Conservation (phyloP, 208 protist genomes). For the Acanthamoeba royreba region DNA sequence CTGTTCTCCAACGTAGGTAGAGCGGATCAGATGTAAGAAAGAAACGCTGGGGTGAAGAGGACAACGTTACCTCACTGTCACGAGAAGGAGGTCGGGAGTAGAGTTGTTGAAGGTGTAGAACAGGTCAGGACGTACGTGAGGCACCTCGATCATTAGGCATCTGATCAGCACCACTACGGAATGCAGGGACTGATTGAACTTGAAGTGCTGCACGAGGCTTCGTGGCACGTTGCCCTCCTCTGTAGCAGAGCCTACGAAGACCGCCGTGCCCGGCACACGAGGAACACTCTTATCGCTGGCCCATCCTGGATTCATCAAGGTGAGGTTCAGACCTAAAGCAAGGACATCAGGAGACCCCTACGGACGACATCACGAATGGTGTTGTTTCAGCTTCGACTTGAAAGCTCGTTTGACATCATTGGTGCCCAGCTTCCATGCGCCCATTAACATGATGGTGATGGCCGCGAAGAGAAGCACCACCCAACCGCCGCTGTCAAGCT, state of each 20-base stretch:
- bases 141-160: not conserved
- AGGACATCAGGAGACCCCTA: not conserved
- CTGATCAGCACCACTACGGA: not conserved
- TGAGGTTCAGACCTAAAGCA: not conserved
- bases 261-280: not conserved
- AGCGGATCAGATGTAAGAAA: not conserved
- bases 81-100: not conserved
- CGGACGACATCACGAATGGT: not conserved
- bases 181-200: not conserved
- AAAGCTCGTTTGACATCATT: not conserved
- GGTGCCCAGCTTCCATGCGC: not conserved
- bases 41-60: not conserved
- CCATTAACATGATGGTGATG: not conserved
- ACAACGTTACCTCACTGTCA: not conserved
- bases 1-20: too few relatives aligned
- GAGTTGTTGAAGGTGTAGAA: not conserved
- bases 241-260: not conserved
- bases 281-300: not conserved
- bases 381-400: not conserved
- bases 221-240: not conserved
- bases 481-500: not conserved
- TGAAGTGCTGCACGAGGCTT: not conserved
- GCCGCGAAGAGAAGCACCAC: not conserved
- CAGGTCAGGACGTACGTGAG: not conserved
- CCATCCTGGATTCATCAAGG: not conserved